These are phyloP conservation scores for Vitis rotundifolia DNA, from an alignment of 164 flowering plant species.

Conservation along the genomic window DNA sequence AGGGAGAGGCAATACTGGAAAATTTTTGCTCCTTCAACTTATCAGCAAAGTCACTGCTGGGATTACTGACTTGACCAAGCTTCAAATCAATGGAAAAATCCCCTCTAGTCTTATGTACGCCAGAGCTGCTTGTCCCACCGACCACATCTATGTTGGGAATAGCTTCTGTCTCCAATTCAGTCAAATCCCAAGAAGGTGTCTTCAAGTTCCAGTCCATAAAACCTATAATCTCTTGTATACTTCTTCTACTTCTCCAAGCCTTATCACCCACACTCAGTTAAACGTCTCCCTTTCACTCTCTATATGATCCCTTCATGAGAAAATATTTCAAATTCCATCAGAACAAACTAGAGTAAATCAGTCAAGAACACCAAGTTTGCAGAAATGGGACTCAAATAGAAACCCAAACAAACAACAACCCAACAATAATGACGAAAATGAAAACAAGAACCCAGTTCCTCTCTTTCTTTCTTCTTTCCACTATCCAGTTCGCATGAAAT, in stretches of 20 bases:
- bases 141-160: slow-evolving; percentile 19
- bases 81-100: slow-evolving; percentile 62
- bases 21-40: slow-evolving; percentile 22
- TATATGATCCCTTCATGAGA: no score
- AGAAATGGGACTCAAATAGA: background rate
- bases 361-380: slow-evolving; percentile 7
- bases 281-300: slow-evolving; percentile 8
- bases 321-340: slow-evolving; percentile 9
- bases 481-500: no score
- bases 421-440: background rate
- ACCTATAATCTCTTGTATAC: background rate
- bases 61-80: slow-evolving; percentile 48
- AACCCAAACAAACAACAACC: background rate
- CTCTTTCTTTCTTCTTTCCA: background rate
- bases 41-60: slow-evolving; percentile 21
- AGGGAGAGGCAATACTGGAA: no score
- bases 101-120: slow-evolving; percentile 16
- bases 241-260: slow-evolving; percentile 7
- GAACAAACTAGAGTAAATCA: slow-evolving; percentile 9
- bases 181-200: slow-evolving; percentile 50
- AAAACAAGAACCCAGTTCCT: slow-evolving; percentile 5
- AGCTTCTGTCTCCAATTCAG: slow-evolving; percentile 37
- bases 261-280: background rate
- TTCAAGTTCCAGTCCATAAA: slow-evolving; percentile 69
- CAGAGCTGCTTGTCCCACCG: slow-evolving; percentile 33